These are phyloP conservation scores for Cucumis melo DNA, from an alignment of 306 rosid genomes.

Conservation along the genomic window DNA sequence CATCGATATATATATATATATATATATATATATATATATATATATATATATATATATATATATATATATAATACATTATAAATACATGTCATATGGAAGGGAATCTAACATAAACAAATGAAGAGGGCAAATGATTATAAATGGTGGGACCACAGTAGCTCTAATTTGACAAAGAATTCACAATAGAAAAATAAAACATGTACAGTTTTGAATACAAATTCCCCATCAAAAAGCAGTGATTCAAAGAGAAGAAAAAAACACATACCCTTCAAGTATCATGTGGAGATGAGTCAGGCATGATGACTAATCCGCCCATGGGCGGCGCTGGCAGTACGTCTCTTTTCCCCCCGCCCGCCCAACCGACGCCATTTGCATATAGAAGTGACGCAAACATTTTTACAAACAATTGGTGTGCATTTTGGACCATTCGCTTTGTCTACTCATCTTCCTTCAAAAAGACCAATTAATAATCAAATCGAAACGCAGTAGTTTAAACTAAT, in stretches of 20 bases:
- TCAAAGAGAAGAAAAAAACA: not conserved
- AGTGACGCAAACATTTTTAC: not conserved
- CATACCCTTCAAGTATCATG: slow-evolving; percentile 10
- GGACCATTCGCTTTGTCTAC: not conserved
- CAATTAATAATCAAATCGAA: not conserved
- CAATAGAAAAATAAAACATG: not conserved
- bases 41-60: not conserved
- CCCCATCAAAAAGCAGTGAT: slow-evolving; percentile 1
- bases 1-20: not conserved
- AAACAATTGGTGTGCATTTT: slow-evolving; percentile 2
- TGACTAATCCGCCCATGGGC: slow-evolving; percentile 19
- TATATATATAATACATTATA: not conserved
- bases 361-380: not conserved
- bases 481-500: not conserved
- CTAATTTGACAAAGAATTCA: slow-evolving; percentile 19
- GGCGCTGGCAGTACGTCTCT: slow-evolving; percentile 9
- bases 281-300: slow-evolving; percentile 35
- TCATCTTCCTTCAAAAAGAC: not conserved
- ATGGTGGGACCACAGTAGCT: slow-evolving; percentile 8
- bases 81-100: not conserved
- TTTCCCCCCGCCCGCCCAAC: not conserved
- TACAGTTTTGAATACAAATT: not conserved
- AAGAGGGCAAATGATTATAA: not conserved
- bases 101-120: slow-evolving; percentile 7
- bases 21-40: not conserved